These are phyloP conservation scores for Panaeolus papilionaceus DNA, from an alignment of 768 basidiomycete species.

Conservation along the genomic window DNA sequence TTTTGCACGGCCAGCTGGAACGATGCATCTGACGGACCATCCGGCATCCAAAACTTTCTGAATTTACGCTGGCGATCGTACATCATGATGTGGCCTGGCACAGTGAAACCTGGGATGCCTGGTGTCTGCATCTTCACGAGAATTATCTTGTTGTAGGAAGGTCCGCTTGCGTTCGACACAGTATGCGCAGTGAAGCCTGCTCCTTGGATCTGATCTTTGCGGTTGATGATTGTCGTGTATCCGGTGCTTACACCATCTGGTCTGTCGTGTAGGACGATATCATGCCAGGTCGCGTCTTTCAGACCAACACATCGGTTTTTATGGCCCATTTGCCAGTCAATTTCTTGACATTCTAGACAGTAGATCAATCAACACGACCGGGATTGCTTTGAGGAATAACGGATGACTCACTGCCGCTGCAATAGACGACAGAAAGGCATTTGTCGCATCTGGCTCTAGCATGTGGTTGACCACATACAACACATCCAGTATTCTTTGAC, in stretches of 20 bases:
- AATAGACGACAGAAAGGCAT: background rate
- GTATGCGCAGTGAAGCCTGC: background rate
- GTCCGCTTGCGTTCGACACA: background rate
- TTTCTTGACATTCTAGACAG: background rate
- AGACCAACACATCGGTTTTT: background rate
- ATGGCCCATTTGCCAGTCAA: background rate
- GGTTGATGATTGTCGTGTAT: background rate
- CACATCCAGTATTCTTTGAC: background rate
- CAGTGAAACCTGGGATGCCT: background rate
- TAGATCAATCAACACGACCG: background rate
- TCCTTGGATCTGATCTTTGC: background rate
- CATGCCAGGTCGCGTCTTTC: background rate
- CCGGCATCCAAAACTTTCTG: background rate
- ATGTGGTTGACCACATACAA: background rate
- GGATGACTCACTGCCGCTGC: background rate
- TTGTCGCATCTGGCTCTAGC: background rate
- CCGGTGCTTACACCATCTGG: background rate
- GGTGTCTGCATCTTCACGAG: conserved; percentile 1
- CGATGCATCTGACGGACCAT: background rate
- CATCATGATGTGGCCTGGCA: background rate
- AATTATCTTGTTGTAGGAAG: background rate
- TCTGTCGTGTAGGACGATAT: background rate
- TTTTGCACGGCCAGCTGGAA: background rate
- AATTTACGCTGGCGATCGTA: background rate
- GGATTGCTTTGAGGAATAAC: background rate